A percentile compares a stretch with the other conserved stretches of the same genome.
Evolutionary conservation across 2,329 filamentous ascomycete genomes (phyloP).

Genomic region (Calycina marina): DNA sequence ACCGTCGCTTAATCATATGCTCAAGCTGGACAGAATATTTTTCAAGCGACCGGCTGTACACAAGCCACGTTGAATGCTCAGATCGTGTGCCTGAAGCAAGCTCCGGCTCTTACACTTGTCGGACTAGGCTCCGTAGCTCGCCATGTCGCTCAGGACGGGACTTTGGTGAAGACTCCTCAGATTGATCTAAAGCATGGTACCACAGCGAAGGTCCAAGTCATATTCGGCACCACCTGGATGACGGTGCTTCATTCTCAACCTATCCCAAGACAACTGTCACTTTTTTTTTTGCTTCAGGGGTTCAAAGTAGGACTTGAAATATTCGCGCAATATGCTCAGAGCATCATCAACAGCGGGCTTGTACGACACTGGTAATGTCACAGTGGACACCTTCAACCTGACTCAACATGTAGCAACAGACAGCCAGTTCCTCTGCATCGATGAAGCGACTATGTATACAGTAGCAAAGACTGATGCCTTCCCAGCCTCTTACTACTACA

Average conservation of each 20-base stretch:
- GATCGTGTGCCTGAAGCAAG: conserved; percentile 30
- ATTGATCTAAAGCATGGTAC: conserved; percentile 30
- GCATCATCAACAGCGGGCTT: conserved; percentile 30
- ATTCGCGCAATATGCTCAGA: conserved; percentile 26
- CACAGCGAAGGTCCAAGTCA: conserved; percentile 34
- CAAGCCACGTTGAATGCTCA: conserved; percentile 27
- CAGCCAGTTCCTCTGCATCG: conserved; percentile 38
- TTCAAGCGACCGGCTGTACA: conserved; percentile 32
- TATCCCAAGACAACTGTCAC: conserved; percentile 30
- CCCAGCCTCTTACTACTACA: conserved; percentile 33
- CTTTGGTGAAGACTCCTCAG: conserved; percentile 32
- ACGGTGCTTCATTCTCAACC: conserved; percentile 34
- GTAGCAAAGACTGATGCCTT: conserved; percentile 27
- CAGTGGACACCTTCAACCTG: conserved; percentile 39
- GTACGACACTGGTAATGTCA: conserved; percentile 33
- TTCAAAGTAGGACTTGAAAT: conserved; percentile 32
- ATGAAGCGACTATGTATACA: conserved; percentile 38
- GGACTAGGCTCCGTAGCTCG: conserved; percentile 28
- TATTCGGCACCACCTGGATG: conserved; percentile 34
- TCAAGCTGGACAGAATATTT: conserved; percentile 32
- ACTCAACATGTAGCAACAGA: conserved; percentile 37
- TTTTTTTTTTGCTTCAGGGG: conserved; percentile 27
- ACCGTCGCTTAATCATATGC: conserved; percentile 34
- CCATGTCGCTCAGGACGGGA: conserved; percentile 39
- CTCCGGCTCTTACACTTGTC: conserved; percentile 26